Evolutionary conservation across 371 early-diverging fungal genomes (phyloP), one percentile per base, ranked within the genome.

Genomic region (Mortierella sp.): DNA sequence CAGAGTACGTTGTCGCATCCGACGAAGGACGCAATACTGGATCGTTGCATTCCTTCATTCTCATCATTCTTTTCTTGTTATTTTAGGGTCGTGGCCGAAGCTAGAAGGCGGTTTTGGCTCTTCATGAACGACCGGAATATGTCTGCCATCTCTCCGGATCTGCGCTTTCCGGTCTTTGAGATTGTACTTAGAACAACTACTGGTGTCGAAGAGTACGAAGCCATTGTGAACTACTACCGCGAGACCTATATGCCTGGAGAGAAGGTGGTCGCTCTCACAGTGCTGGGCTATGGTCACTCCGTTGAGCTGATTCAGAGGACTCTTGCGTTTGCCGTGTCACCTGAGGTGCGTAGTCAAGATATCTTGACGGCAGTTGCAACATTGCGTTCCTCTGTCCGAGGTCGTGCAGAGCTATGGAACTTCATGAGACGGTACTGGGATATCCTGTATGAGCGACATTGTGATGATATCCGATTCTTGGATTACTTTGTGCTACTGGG

Each of bases 331-430:
- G 83, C 86, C 21, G 67, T 95, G 60, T 92, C 71, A 81, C 84
- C 88, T 3, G 76, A 89, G 52, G 93, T 97, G 34, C 84, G 93
- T 58, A 84, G 87, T 5, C 96, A 96, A 78, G 98, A 98, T 71
- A 86, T 92, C 54, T 54, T 80, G 12, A 67, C 45, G 0, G 71
- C 63, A 1, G 67, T 78, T 23, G 63, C 66, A 1, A 65, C 67
- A 1, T 42, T 76, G 21, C 56, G 78, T 10, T 76, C 78, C 1
- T 76, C 78, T 10, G 78, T 70, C 3, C 34, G 43, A 1, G 78
- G 78, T 10, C 48, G 78, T 14, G 62, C 78, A 1, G 78, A 57
- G 42, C 59, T 76, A 1, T 76, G 78, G 78, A 60, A 66, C 58
- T 76, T 76, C 47, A 70, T 76, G 62, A 54, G 67, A 23, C 69